Evolutionary conservation across 371 early-diverging fungal genomes (phyloP).

Genomic region (Apophysomyces elegans): DNA sequence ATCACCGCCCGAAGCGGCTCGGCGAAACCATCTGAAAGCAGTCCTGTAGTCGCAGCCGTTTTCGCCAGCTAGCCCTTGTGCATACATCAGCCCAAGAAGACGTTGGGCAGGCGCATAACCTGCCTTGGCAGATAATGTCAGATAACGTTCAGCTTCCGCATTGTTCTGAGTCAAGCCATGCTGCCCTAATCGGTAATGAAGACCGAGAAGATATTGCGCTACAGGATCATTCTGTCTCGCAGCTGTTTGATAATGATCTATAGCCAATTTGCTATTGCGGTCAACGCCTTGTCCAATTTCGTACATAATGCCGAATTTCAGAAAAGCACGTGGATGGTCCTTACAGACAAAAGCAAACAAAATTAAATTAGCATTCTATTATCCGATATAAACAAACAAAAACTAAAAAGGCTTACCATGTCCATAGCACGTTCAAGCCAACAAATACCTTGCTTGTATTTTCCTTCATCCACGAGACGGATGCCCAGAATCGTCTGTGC

Average conservation of each 20-base stretch:
- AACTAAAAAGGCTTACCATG: conserved; percentile 33
- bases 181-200: conserved; percentile 38
- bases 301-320: conserved; percentile 46
- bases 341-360: conserved; percentile 16
- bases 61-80: conserved; percentile 34
- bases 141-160: conserved; percentile 33
- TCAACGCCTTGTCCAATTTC: conserved; percentile 42
- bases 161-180: conserved; percentile 34
- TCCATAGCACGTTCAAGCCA: conserved; percentile 45
- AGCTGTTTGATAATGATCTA: conserved; percentile 38
- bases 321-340: conserved; percentile 40
- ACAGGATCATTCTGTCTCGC: conserved; percentile 29
- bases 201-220: conserved; percentile 45
- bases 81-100: conserved; percentile 46
- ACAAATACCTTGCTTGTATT: conserved; percentile 32
- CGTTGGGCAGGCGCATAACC: conserved; percentile 49
- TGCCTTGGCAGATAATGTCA: conserved; percentile 36
- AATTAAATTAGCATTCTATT: background rate
- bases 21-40: conserved; percentile 69
- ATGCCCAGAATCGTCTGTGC: conserved; percentile 48
- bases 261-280: conserved; percentile 27
- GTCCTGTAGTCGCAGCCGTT: conserved; percentile 37
- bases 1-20: conserved; percentile 64
- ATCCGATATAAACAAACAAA: background rate
- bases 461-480: conserved; percentile 26